phyloP scores from a whole-genome alignment of 371 early-diverging fungal genomes.

The Circinella umbellata region DNA sequence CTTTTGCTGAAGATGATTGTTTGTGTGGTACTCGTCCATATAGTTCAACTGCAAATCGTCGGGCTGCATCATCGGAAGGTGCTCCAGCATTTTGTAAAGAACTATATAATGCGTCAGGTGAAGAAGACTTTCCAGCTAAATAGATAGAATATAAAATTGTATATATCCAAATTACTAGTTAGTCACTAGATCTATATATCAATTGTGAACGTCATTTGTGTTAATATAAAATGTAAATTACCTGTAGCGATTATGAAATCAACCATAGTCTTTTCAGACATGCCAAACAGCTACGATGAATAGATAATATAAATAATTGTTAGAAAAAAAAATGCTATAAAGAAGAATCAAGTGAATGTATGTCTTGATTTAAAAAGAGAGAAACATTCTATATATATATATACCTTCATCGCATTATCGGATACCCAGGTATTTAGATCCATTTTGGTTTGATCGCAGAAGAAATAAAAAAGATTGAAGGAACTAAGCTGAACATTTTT shows the following conservation, averaged over 20 bases:
- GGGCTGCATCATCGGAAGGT: conserved; percentile 55
- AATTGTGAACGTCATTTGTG: neutral
- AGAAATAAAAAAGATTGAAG: no score
- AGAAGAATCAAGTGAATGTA: no score
- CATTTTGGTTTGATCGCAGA: conserved; percentile 22
- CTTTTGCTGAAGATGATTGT: conserved; percentile 27
- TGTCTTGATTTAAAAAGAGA: conserved; percentile 10
- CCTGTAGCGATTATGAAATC: conserved; percentile 76
- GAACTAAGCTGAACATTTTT: no score
- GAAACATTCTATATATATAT: neutral
- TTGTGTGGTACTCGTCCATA: conserved; percentile 63
- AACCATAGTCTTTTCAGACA: conserved; percentile 72
- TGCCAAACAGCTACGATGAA: conserved; percentile 61
- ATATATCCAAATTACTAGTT: neutral
- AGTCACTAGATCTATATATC: conserved; percentile 11
- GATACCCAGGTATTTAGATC: conserved; percentile 72
- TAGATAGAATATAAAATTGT: neutral
- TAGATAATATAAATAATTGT: conserved; percentile 15
- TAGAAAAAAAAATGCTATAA: no score
- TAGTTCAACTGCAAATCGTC: conserved; percentile 69
- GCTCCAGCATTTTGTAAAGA: conserved; percentile 64
- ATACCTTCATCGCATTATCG: conserved; percentile 77
- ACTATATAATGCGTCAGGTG: conserved; percentile 55
- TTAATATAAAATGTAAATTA: conserved; percentile 19
- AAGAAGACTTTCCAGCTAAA: conserved; percentile 64